These are phyloP conservation scores for Boehmeria nivea DNA, from an alignment of 306 rosid genomes.

Conservation along the genomic window DNA sequence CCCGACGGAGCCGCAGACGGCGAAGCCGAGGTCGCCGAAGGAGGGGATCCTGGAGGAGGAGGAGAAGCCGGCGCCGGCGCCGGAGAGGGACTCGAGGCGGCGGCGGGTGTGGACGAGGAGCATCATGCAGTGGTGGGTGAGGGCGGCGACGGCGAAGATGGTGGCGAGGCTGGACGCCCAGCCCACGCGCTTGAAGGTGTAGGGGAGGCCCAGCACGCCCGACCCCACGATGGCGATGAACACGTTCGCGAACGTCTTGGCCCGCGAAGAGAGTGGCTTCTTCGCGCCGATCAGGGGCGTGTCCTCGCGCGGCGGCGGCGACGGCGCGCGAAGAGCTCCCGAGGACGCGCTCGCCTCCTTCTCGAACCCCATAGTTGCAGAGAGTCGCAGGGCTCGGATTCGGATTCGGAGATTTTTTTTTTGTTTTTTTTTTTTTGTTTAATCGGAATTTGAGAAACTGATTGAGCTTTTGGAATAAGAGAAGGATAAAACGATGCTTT, in stretches of 20 bases:
- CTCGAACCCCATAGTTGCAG: slow-evolving; percentile 25
- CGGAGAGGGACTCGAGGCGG: slow-evolving; percentile 34
- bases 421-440: too few species aligned
- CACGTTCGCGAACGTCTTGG: slow-evolving; percentile 55
- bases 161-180: slow-evolving; percentile 41
- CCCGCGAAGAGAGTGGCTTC: slow-evolving; percentile 29
- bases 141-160: slow-evolving; percentile 35
- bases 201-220: slow-evolving; percentile 54
- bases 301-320: slow-evolving; percentile 36
- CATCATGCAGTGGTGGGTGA: slow-evolving; percentile 55
- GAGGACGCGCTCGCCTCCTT: slow-evolving; percentile 28
- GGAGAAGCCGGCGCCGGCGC: neutral
- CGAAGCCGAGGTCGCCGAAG: slow-evolving; percentile 51
- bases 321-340: slow-evolving; percentile 11
- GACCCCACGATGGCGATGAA: slow-evolving; percentile 55
- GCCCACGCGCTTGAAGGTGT: slow-evolving; percentile 49
- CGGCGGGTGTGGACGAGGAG: slow-evolving; percentile 44
- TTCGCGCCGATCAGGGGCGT: slow-evolving; percentile 36
- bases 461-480: too few species aligned
- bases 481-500: too few species aligned
- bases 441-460: too few species aligned
- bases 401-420: too few species aligned
- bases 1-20: slow-evolving; percentile 37
- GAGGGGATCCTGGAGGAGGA: slow-evolving; percentile 28
- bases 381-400: neutral